phyloP scores from a whole-genome alignment of 2,329 filamentous ascomycete genomes.

The Talaromyces pinophilus region DNA sequence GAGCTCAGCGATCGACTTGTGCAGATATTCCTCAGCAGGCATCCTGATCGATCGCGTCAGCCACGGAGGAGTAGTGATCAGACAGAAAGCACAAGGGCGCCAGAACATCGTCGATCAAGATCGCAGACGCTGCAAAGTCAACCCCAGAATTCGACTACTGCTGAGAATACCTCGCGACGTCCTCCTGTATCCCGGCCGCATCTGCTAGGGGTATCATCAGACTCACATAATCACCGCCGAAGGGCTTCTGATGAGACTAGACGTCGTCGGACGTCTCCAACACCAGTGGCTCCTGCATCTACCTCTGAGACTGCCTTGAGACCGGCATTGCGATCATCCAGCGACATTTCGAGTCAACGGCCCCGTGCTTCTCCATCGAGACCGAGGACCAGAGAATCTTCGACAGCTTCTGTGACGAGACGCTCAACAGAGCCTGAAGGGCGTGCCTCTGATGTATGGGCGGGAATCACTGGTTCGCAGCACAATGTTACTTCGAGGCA shows the following conservation, averaged over 20 bases:
- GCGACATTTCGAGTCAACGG: slow-evolving; percentile 40
- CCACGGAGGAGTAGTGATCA: slow-evolving; percentile 39
- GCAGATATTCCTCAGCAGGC: slow-evolving; percentile 78
- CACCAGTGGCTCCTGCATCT: slow-evolving; percentile 35
- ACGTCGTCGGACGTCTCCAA: slow-evolving; percentile 39
- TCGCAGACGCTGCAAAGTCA: slow-evolving; percentile 36
- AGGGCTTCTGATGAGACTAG: slow-evolving; percentile 38
- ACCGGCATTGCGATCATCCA: slow-evolving; percentile 38
- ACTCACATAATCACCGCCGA: slow-evolving; percentile 34
- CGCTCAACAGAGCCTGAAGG: slow-evolving; percentile 39
- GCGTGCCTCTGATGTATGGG: slow-evolving; percentile 31
- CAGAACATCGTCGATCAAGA: slow-evolving; percentile 33
- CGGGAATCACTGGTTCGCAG: slow-evolving; percentile 27
- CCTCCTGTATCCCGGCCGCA: slow-evolving; percentile 37
- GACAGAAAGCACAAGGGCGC: slow-evolving; percentile 29
- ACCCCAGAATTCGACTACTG: slow-evolving; percentile 25
- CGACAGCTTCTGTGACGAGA: slow-evolving; percentile 31
- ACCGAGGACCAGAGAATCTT: slow-evolving; percentile 30
- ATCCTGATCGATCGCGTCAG: slow-evolving; percentile 51
- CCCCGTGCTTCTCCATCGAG: slow-evolving; percentile 33
- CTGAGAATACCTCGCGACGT: slow-evolving; percentile 28
- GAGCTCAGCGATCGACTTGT: slow-evolving; percentile 89
- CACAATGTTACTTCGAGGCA: slow-evolving; percentile 30
- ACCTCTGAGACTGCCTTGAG: slow-evolving; percentile 38
- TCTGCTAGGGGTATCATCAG: slow-evolving; percentile 35